Conservation (phyloP, 1,284 basidiomycete species). For the Abortiporus biennis region DNA sequence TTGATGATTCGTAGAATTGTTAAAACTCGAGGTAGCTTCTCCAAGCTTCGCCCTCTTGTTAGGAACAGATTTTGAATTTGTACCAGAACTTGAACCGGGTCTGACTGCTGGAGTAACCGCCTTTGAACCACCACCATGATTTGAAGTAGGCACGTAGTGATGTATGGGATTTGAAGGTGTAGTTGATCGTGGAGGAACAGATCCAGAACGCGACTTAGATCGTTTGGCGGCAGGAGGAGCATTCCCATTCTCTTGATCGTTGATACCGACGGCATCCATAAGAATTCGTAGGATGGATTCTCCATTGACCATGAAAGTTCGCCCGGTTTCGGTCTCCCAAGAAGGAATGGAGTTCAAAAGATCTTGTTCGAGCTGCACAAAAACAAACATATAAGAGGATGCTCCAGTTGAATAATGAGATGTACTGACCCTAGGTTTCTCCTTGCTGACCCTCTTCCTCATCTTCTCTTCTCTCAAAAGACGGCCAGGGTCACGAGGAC, state of each 20-base stretch:
- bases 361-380: slow-evolving; percentile 78
- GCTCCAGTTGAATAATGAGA: not conserved
- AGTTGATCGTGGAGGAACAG: slow-evolving; percentile 52
- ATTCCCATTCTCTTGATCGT: slow-evolving; percentile 23
- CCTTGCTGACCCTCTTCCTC: slow-evolving; percentile 90
- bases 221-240: slow-evolving; percentile 29
- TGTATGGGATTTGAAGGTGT: slow-evolving; percentile 42
- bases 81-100: slow-evolving; percentile 38
- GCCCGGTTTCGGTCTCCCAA: slow-evolving; percentile 82
- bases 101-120: slow-evolving; percentile 56
- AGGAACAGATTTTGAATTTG: slow-evolving; percentile 32
- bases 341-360: slow-evolving; percentile 72
- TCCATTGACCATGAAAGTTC: slow-evolving; percentile 83
- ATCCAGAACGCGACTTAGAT: slow-evolving; percentile 32
- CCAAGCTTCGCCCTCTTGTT: slow-evolving; percentile 54
- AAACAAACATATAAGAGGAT: slow-evolving; percentile 2
- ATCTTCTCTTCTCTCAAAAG: slow-evolving; percentile 95
- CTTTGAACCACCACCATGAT: slow-evolving; percentile 23
- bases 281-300: slow-evolving; percentile 79
- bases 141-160: slow-evolving; percentile 27
- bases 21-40: slow-evolving; percentile 25
- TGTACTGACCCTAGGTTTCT: slow-evolving; percentile 84
- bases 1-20: slow-evolving; percentile 12
- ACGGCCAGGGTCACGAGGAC: slow-evolving; percentile 71
- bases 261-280: slow-evolving; percentile 74